Evolutionary conservation across 371 early-diverging fungal genomes (phyloP).

Genomic region (Syncephalis plumigaleata): DNA sequence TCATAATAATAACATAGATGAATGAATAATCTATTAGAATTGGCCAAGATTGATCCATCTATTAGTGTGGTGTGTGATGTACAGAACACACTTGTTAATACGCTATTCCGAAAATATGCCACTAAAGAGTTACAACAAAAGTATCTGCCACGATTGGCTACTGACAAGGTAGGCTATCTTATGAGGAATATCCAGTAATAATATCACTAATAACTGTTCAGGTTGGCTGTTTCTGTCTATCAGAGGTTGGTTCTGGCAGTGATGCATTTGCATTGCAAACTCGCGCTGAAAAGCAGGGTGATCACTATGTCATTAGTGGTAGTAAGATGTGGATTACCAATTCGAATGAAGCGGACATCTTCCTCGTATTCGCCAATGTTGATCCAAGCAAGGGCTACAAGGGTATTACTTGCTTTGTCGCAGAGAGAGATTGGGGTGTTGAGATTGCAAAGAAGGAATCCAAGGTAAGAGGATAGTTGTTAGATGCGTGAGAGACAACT

Average conservation of each 20-base stretch:
- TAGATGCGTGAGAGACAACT: background rate
- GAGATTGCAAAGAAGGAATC: constrained; percentile 90
- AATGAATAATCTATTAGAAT: no score
- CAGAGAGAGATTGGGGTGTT: constrained; percentile 90
- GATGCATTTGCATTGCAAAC: constrained; percentile 96
- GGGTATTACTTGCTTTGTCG: constrained; percentile 96
- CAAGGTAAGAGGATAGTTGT: constrained; percentile 40
- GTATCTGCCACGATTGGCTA: constrained; percentile 70
- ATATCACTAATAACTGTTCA: constrained; percentile 7
- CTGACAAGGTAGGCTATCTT: constrained; percentile 29
- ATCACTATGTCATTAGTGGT: constrained; percentile 83
- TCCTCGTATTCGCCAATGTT: constrained; percentile 94
- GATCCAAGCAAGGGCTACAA: constrained; percentile 91
- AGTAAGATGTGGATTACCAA: constrained; percentile 90
- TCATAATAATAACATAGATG: constrained; percentile 1
- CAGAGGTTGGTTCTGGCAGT: constrained; percentile 84
- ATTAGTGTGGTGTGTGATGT: constrained; percentile 89
- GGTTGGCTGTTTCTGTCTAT: constrained; percentile 90
- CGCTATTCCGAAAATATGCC: constrained; percentile 80
- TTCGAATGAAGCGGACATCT: constrained; percentile 81
- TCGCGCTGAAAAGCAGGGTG: constrained; percentile 73
- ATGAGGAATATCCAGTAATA: background rate
- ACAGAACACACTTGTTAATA: constrained; percentile 94
- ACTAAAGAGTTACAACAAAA: constrained; percentile 54
- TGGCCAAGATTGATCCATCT: constrained; percentile 92